These are phyloP conservation scores for Fagopyrum esculentum DNA, from an alignment of 148 eudicot genomes.

Conservation along the genomic window DNA sequence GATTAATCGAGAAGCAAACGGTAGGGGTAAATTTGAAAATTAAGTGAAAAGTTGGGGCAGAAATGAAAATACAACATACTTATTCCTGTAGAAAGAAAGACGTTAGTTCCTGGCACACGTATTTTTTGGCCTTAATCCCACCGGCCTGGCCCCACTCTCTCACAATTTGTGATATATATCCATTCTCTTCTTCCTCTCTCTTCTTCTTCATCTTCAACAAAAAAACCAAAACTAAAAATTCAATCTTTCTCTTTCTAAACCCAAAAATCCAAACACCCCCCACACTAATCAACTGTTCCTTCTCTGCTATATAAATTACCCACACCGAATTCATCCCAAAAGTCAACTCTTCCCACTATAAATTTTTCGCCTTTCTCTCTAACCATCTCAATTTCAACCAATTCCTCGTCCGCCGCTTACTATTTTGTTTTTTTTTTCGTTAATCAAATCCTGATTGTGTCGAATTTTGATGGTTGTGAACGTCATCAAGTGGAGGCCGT, in stretches of 20 bases:
- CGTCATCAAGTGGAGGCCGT: conserved; percentile 26
- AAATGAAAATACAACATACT: neutral
- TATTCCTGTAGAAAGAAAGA: neutral
- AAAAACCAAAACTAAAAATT: neutral
- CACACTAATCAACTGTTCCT: conserved; percentile 1
- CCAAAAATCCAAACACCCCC: neutral
- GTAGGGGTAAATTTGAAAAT: neutral
- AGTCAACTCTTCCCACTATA: conserved; percentile 10
- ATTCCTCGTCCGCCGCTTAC: neutral
- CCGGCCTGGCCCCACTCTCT: neutral
- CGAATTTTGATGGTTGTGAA: conserved; percentile 19
- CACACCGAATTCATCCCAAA: neutral
- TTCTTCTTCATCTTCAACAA: neutral
- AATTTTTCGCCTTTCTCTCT: neutral
- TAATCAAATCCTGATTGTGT: neutral
- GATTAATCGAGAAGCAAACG: too few relatives aligned
- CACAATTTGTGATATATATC: neutral
- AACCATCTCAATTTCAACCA: neutral
- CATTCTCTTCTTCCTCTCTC: neutral
- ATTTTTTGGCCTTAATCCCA: neutral
- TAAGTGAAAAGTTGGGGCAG: neutral
- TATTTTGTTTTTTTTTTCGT: neutral
- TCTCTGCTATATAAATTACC: neutral
- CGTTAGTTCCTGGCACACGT: neutral
- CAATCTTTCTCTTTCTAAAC: conserved; percentile 7